Evolutionary conservation across 2,329 filamentous ascomycete genomes (phyloP).

Genomic region (Mycosphaerella sp.): DNA sequence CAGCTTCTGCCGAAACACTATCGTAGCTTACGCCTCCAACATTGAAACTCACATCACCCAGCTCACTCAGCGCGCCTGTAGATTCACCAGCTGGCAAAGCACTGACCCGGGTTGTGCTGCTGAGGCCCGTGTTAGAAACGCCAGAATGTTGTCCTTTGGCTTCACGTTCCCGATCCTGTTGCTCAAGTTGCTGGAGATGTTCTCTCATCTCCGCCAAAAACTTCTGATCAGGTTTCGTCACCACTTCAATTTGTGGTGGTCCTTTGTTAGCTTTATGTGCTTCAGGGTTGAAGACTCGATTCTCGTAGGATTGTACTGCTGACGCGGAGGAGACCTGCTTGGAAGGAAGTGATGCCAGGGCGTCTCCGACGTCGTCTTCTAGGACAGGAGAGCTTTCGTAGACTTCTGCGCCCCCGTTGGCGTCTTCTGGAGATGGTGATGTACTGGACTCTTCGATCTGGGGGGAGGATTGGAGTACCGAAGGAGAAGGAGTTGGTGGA

Average conservation of each 20-base stretch:
- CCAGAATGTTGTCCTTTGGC: constrained; percentile 18
- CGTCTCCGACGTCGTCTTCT: constrained; percentile 17
- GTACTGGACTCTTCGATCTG: constrained; percentile 25
- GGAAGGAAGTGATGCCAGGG: constrained; percentile 19
- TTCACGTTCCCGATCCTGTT: constrained; percentile 53
- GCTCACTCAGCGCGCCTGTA: constrained; percentile 30
- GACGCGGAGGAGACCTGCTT: constrained; percentile 18
- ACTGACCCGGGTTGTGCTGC: constrained; percentile 16
- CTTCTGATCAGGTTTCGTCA: constrained; percentile 32
- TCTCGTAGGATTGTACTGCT: constrained; percentile 30
- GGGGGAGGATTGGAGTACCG: constrained; percentile 40
- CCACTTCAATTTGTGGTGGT: constrained; percentile 32
- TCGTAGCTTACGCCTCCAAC: constrained; percentile 82
- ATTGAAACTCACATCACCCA: constrained; percentile 59
- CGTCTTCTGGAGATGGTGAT: constrained; percentile 17
- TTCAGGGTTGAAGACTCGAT: constrained; percentile 30
- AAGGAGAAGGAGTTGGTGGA: constrained; percentile 56
- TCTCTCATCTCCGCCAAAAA: constrained; percentile 34
- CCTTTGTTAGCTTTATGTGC: constrained; percentile 24
- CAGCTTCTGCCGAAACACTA: constrained; percentile 29
- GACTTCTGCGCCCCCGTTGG: constrained; percentile 27
- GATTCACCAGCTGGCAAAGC: constrained; percentile 35
- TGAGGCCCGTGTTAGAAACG: constrained; percentile 20
- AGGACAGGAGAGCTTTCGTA: constrained; percentile 27
- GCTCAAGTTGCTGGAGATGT: constrained; percentile 71